Evolutionary conservation across 192 early-diverging fungal species (phyloP).

Genomic region (Backusella westeae): DNA sequence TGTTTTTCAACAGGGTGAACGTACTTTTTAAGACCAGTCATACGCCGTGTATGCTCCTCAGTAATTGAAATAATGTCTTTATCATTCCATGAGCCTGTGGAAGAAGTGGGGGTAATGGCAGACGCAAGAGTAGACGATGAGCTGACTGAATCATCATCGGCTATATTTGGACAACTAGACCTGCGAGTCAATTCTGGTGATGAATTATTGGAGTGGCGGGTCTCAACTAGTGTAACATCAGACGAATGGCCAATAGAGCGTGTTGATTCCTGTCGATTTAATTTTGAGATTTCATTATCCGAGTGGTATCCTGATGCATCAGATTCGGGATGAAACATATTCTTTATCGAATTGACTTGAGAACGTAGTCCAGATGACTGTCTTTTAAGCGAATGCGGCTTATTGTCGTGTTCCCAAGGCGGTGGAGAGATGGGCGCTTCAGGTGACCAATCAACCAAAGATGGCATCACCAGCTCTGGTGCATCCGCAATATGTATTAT

Average conservation of each 20-base stretch:
- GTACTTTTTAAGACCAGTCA: constrained; percentile 1
- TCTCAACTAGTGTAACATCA: constrained; percentile 6
- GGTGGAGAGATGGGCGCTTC: neutral
- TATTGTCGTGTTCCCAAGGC: neutral
- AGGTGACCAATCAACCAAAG: neutral
- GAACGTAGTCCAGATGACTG: neutral
- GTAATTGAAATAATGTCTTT: constrained; percentile 1
- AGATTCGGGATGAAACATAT: too few relatives aligned
- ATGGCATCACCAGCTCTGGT: neutral
- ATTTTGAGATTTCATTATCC: neutral
- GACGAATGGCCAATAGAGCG: neutral
- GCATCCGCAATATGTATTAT: neutral
- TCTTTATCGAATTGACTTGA: neutral
- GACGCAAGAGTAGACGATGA: neutral
- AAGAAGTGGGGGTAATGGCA: neutral
- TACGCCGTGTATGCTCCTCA: neutral
- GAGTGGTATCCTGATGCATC: neutral
- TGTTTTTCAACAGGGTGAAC: neutral
- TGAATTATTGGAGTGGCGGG: neutral
- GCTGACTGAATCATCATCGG: neutral
- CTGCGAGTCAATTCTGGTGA: neutral
- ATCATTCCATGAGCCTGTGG: neutral
- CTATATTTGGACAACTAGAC: constrained; percentile 11
- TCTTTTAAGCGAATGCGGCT: neutral
- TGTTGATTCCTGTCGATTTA: neutral